phyloP scores from a whole-genome alignment of 176 grass and related monocot genomes.

The Thinopyrum elongatum region DNA sequence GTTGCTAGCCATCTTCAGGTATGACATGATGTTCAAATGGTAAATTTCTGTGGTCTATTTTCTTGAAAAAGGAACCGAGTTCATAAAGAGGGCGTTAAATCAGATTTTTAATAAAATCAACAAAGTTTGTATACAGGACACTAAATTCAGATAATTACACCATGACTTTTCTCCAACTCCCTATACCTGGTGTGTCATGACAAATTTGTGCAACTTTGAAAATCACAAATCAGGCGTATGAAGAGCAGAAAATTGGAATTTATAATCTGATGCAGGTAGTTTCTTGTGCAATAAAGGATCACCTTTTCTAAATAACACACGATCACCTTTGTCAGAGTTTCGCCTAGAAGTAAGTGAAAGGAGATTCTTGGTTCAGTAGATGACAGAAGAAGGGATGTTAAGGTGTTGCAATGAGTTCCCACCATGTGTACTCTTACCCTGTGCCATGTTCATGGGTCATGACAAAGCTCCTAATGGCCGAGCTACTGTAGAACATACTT shows the following conservation, averaged over 20 bases:
- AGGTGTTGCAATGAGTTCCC: constrained; percentile 13
- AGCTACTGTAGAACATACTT: neutral
- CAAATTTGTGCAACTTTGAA: neutral
- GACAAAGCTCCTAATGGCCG: neutral
- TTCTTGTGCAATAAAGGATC: neutral
- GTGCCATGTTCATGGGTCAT: neutral
- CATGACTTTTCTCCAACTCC: neutral
- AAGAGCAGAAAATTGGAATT: neutral
- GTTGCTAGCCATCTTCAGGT: constrained; percentile 99
- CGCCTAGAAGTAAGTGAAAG: constrained; percentile 25
- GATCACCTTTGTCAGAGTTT: neutral
- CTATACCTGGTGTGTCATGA: constrained; percentile 6
- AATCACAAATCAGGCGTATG: neutral
- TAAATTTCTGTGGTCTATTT: neutral
- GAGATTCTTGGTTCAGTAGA: constrained; percentile 3
- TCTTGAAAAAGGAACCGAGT: neutral
- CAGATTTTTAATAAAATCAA: neutral
- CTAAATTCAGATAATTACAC: neutral
- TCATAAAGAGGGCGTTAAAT: neutral
- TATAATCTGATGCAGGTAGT: neutral
- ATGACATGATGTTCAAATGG: constrained; percentile 26
- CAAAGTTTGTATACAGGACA: neutral
- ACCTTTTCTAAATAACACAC: neutral
- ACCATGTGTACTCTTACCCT: neutral
- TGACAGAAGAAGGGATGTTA: neutral